Conservation (phyloP, 2,329 filamentous ascomycete genomes). For the Sarocladium brachiariae region DNA sequence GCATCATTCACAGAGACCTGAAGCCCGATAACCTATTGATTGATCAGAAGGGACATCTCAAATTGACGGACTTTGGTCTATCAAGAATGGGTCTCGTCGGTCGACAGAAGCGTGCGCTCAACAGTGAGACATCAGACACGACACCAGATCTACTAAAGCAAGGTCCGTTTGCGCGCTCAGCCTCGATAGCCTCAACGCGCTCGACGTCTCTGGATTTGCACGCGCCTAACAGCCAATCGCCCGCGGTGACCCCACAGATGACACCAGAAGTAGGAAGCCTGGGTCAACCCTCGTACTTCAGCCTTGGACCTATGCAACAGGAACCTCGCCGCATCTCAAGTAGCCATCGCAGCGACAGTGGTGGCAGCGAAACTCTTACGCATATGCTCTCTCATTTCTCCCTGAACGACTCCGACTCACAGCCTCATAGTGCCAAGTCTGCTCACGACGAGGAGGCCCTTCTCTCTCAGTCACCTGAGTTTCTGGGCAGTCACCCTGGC, state of each 20-base stretch:
- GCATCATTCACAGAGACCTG: conserved; percentile 92
- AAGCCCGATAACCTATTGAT: conserved; percentile 98
- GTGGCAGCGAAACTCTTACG: conserved; percentile 77
- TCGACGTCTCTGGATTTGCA: conserved; percentile 92
- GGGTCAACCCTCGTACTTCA: conserved; percentile 93
- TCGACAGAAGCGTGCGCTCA: conserved; percentile 88
- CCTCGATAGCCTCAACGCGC: conserved; percentile 81
- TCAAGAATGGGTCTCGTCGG: conserved; percentile 96
- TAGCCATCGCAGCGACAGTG: conserved; percentile 84
- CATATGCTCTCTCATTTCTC: conserved; percentile 77
- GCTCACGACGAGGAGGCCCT: conserved; percentile 72
- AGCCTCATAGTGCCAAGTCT: conserved; percentile 43
- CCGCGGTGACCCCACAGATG: conserved; percentile 77
- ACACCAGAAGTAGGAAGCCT: conserved; percentile 61
- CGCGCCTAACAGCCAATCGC: conserved; percentile 58
- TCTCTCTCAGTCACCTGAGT: conserved; percentile 69
- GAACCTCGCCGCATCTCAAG: conserved; percentile 64
- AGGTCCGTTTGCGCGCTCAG: conserved; percentile 79
- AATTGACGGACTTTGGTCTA: conserved; percentile 93
- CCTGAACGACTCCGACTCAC: conserved; percentile 53
- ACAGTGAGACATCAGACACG: conserved; percentile 67
- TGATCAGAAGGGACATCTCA: conserved; percentile 92
- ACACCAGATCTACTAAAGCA: conserved; percentile 89
- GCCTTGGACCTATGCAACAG: conserved; percentile 47
- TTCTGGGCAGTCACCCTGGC: conserved; percentile 40